Evolutionary conservation across 768 basidiomycete species (phyloP).

Genomic region (Chalciporus pseudorubinellus): DNA sequence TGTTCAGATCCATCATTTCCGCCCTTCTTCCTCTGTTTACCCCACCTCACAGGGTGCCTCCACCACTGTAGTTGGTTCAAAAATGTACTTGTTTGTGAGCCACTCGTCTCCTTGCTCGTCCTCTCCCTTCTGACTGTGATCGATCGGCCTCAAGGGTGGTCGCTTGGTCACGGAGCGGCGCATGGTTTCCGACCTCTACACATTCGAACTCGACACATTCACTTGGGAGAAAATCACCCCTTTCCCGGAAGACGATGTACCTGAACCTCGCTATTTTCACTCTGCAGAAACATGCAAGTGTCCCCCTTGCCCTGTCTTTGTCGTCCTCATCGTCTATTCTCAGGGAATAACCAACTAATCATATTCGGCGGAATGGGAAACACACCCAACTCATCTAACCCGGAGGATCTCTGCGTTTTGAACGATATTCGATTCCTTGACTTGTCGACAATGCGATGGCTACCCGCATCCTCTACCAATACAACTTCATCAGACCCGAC

Average conservation of each 20-base stretch:
- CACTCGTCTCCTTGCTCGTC: background rate
- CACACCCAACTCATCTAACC: conserved; percentile 61
- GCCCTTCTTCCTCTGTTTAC: background rate
- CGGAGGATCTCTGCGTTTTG: conserved; percentile 86
- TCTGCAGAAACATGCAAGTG: conserved; percentile 77
- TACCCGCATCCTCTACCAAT: conserved; percentile 42
- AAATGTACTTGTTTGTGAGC: conserved; percentile 87
- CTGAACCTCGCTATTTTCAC: conserved; percentile 92
- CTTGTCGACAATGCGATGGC: conserved; percentile 67
- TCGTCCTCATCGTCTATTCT: conserved; percentile 15
- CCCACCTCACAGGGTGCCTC: conserved; percentile 69
- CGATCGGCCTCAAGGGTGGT: conserved; percentile 60
- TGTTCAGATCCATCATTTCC: conserved; percentile 27
- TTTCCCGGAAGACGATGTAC: conserved; percentile 64
- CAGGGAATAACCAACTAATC: conserved; percentile 85
- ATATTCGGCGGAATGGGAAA: conserved; percentile 96
- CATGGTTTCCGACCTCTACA: conserved; percentile 89
- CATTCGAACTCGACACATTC: conserved; percentile 81
- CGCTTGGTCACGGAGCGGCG: conserved; percentile 80
- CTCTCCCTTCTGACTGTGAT: background rate
- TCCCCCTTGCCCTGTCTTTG: background rate
- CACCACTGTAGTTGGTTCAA: conserved; percentile 84
- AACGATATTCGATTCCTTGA: conserved; percentile 92
- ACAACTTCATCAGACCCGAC: conserved; percentile 34
- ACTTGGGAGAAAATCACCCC: conserved; percentile 72